A percentile compares a stretch with the other conserved stretches of the same genome.
Evolutionary conservation across 176 grass and related monocot genomes (phyloP).

Genomic region (Thalia dealbata): DNA sequence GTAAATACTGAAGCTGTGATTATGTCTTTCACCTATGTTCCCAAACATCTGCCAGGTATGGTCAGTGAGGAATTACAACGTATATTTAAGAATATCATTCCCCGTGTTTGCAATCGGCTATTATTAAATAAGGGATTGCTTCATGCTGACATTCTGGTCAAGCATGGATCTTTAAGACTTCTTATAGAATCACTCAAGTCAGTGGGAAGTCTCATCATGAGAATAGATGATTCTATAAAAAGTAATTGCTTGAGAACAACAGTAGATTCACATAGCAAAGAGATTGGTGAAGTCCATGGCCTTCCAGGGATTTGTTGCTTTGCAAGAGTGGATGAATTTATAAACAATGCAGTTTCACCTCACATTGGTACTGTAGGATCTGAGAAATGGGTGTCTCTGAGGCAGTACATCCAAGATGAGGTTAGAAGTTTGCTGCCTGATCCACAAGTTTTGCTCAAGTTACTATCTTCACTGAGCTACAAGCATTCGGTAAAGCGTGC

Average conservation of each 20-base stretch:
- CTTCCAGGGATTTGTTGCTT: constrained; percentile 40
- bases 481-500: constrained; percentile 29
- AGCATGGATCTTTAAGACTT: constrained; percentile 66
- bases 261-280: constrained; percentile 23
- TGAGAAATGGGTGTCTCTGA: constrained; percentile 53
- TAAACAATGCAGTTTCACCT: constrained; percentile 19
- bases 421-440: constrained; percentile 63
- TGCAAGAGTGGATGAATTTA: constrained; percentile 18
- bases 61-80: constrained; percentile 45
- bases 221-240: constrained; percentile 35
- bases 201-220: constrained; percentile 35
- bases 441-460: constrained; percentile 82
- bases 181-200: constrained; percentile 68
- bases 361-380: constrained; percentile 23
- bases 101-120: constrained; percentile 48
- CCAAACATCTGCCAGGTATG: constrained; percentile 31
- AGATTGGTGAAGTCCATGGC: constrained; percentile 12
- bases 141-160: constrained; percentile 79
- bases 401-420: constrained; percentile 66
- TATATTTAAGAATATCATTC: constrained; percentile 67
- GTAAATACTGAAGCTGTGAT: constrained; percentile 37
- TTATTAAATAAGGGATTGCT: constrained; percentile 83
- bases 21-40: constrained; percentile 32
- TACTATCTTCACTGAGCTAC: constrained; percentile 56
- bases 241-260: constrained; percentile 9